Evolutionary conservation across 1,139 yeast genomes (phyloP).

Genomic region (Candida gigantensis): DNA sequence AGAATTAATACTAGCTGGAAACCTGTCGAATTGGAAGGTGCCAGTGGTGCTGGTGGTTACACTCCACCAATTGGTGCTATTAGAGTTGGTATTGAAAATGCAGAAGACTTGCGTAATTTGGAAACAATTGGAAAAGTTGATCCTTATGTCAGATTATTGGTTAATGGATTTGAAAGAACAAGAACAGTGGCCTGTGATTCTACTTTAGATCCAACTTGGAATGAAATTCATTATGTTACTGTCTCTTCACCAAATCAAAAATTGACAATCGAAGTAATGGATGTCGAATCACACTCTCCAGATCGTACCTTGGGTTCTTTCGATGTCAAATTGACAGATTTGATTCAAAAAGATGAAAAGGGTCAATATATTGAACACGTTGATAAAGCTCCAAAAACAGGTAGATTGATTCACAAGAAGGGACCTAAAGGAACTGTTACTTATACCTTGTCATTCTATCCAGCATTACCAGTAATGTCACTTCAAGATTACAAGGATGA

Average conservation of each 20-base stretch:
- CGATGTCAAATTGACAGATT: conserved; percentile 64
- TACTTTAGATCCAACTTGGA: conserved; percentile 80
- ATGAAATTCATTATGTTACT: conserved; percentile 79
- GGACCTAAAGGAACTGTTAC: conserved; percentile 81
- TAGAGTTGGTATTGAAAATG: conserved; percentile 70
- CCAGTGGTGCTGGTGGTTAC: conserved; percentile 74
- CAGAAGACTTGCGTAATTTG: conserved; percentile 74
- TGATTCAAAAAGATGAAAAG: conserved; percentile 66
- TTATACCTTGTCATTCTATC: conserved; percentile 78
- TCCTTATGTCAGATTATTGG: conserved; percentile 81
- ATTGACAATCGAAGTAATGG: conserved; percentile 87
- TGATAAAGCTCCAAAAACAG: conserved; percentile 57
- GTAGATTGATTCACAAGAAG: conserved; percentile 65
- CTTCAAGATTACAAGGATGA: conserved; percentile 67
- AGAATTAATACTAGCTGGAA: conserved; percentile 76
- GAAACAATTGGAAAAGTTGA: conserved; percentile 90
- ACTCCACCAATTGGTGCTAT: conserved; percentile 92
- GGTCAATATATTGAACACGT: conserved; percentile 65
- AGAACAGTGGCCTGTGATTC: conserved; percentile 74
- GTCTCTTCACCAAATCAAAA: conserved; percentile 80
- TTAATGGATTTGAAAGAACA: conserved; percentile 74
- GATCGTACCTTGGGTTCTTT: conserved; percentile 89
- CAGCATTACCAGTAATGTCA: conserved; percentile 73
- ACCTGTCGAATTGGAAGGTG: conserved; percentile 72
- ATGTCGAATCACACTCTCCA: conserved; percentile 69